Evolutionary conservation across 2,329 filamentous ascomycete species (phyloP), one percentile per base, ranked within the genome.

Genomic region (Dactylonectria macrodidyma): DNA sequence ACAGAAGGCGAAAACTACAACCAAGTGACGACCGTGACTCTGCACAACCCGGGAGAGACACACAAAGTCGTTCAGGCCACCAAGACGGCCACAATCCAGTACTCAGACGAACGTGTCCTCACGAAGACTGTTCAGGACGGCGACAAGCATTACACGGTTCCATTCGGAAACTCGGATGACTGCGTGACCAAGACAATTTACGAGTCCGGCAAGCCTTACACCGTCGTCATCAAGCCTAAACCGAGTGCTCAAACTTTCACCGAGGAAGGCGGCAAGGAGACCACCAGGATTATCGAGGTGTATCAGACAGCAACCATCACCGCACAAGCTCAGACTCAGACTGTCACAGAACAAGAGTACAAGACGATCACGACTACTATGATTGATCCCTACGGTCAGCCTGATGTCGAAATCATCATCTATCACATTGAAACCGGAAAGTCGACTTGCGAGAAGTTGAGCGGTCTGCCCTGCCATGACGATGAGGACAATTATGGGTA

Each of bases 361-460:
- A 66, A 51, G 30, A 78, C 77, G 2, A 58, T 76, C 14, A 73
- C 74, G 16, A 68, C 73, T 33, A 76, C 73, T 9, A 71, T 75
- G 8, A 61, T 46, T 24, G 38, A 50, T 12, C 55, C 64, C 16
- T 51, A 64, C 46, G 71, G 68, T 14, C 61, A 77, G 59, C 54
- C 51, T 16, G 77, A 79, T 19, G 75, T 81, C 30, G 75, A 81
- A 47, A 73, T 79, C 48, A 76, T 75, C 66, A 71, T 79, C 48
- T 76, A 78, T 55, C 74, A 81, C 62, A 75, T 75, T 41, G 70
- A 71, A 63, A 79, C 76, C 8, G 79, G 79, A 34, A 70, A 78
- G 58, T 72, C 71, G 5, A 73, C 65, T 9, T 80, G 79, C 72
- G 72, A 59, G 66, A 70, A 76, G 66, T 64, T 75, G 56, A 77